Conservation (phyloP, 1,139 yeast genomes). For the Blastobotrys arbuscula region DNA sequence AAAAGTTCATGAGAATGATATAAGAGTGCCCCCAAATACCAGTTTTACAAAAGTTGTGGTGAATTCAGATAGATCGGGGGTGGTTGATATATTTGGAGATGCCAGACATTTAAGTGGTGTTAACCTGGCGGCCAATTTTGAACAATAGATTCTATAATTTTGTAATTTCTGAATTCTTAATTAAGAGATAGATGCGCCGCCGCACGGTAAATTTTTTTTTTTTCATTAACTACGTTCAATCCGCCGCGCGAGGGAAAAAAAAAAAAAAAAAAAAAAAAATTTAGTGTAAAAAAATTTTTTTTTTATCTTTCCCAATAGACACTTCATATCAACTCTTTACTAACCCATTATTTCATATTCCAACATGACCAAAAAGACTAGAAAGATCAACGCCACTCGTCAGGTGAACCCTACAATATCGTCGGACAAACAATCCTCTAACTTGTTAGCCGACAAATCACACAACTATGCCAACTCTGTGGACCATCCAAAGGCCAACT, state of each 20-base stretch:
- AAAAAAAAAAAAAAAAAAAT: constrained; percentile 5
- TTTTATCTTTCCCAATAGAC: not conserved
- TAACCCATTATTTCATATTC: constrained; percentile 1
- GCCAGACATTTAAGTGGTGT: constrained; percentile 20
- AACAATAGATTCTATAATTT: not conserved
- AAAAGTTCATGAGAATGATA: constrained; percentile 38
- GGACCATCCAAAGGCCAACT: constrained; percentile 15
- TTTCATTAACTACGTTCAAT: too few species aligned
- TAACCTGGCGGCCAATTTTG: not conserved
- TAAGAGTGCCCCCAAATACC: constrained; percentile 67
- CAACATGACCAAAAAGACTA: constrained; percentile 20
- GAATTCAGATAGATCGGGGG: constrained; percentile 15
- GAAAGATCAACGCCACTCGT: constrained; percentile 20
- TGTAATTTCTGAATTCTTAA: not conserved
- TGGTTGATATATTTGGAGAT: constrained; percentile 24
- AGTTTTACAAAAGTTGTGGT: constrained; percentile 59
- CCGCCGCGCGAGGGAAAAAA: constrained; percentile 14
- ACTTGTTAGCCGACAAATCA: constrained; percentile 23
- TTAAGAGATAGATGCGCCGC: not conserved
- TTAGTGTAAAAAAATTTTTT: not conserved
- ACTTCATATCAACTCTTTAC: not conserved
- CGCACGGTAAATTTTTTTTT: constrained; percentile 14
- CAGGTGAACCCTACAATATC: constrained; percentile 23
- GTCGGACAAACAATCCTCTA: constrained; percentile 25
- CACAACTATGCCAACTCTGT: constrained; percentile 25